Base-by-base conservation (phyloP, 2,329 filamentous ascomycete species). In the Bipolaris gigantea region DNA sequence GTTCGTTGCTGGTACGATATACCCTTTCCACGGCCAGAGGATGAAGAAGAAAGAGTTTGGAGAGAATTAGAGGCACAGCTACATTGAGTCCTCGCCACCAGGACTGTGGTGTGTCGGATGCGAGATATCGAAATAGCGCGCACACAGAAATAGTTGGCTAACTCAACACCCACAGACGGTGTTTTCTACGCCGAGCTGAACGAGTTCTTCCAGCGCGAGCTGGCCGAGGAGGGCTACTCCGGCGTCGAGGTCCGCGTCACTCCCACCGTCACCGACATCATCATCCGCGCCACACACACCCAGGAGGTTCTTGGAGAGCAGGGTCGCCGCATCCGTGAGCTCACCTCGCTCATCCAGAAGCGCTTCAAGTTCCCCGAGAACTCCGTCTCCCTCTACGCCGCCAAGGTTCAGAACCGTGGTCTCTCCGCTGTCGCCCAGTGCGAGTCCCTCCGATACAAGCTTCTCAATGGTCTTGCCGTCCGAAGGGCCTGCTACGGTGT, bases 291-390 rank as follows among this genome's bases (percentile, higher is more conserved):
- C 78, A 99, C 94, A 77, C 94, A 99, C 89, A 99, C 94, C 78
- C 94, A 99, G 85, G 95, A 99, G 85, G 95, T 99, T 73, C 91
- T 99, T 76, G 94, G 94, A 78, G 94, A 99, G 89, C 94, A 99
- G 87, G 94, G 94, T 77, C 92, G 94, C 84, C 91, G 94, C 84
- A 99, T 99, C 82, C 93, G 94, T 81, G 94, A 99, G 87, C 92
- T 99, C 82, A 99, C 94, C 79, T 97, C 92, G 76, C 89, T 99
- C 79, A 99, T 99, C 86, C 95, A 99, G 86, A 97, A 99, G 90
- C 92, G 94, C 78, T 99, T 99, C 90, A 97, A 97, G 87, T 99
- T 99, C 89, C 93, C 94, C 82, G 93, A 97, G 85, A 97, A 97
- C 90, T 95, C 89, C 73, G 94, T 99, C 80, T 97, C 94, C 69